Evolutionary conservation across 176 grass and related monocot species (phyloP).

Genomic region (Carex kokanica): DNA sequence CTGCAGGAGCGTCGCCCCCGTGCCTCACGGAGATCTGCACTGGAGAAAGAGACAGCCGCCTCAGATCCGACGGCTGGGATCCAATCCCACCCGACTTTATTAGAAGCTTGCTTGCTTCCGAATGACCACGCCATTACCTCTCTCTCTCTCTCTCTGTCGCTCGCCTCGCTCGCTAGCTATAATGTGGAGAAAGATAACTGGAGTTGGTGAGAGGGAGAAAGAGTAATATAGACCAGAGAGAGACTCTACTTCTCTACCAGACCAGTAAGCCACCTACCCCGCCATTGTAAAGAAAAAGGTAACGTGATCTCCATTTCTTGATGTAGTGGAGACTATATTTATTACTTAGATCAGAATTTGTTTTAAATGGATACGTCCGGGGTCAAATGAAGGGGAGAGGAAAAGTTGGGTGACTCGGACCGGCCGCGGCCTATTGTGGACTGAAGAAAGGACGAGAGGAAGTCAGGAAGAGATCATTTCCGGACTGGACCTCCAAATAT

Average conservation of each 20-base stretch:
- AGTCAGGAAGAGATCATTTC: not conserved
- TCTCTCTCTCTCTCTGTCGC: too few species aligned
- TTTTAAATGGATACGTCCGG: not conserved
- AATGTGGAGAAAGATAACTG: constrained; percentile 22
- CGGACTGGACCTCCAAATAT: too few species aligned
- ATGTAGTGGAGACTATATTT: not conserved
- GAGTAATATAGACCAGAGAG: constrained; percentile 1
- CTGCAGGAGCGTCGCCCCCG: constrained; percentile 26
- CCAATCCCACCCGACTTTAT: constrained; percentile 31
- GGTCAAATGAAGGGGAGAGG: not conserved
- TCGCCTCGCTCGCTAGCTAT: not conserved
- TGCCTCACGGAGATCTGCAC: constrained; percentile 61
- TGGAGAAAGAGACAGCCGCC: constrained; percentile 34
- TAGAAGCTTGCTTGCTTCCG: constrained; percentile 39
- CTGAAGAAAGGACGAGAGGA: not conserved
- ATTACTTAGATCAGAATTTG: not conserved
- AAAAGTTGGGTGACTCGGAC: not conserved
- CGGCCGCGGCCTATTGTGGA: not conserved
- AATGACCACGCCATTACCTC: constrained; percentile 21
- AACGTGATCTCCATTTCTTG: not conserved
- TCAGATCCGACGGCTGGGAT: constrained; percentile 32
- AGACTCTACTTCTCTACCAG: constrained; percentile 36
- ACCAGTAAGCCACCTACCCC: constrained; percentile 41
- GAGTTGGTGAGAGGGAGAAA: constrained; percentile 22
- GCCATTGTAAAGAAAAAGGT: not conserved